Evolutionary conservation across 2,329 filamentous ascomycete species (phyloP).

Genomic region (Pseudogymnoascus verrucosus): DNA sequence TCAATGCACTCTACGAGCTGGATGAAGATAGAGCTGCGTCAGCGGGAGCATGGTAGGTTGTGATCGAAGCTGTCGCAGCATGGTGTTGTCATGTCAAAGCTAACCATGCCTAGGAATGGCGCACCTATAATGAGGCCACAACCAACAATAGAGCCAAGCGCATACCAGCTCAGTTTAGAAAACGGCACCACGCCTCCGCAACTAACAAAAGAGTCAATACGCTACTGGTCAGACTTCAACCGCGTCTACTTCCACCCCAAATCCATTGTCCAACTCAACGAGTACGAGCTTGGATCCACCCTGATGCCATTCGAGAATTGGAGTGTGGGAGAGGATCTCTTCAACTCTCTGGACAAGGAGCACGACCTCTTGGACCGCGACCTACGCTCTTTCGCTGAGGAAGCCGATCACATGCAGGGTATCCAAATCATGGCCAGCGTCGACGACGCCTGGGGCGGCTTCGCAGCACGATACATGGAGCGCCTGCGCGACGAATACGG

Average conservation of each 20-base stretch:
- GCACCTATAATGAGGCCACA: conserved; percentile 61
- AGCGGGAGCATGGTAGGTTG: conserved; percentile 33
- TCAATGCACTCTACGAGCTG: conserved; percentile 70
- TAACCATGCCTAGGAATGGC: conserved; percentile 47
- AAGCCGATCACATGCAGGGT: conserved; percentile 86
- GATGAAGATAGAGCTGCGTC: conserved; percentile 25
- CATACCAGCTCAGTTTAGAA: conserved; percentile 76
- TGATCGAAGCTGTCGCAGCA: not conserved
- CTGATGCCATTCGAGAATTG: conserved; percentile 78
- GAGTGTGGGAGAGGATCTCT: conserved; percentile 66
- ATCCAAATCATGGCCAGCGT: conserved; percentile 66
- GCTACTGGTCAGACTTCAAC: conserved; percentile 96
- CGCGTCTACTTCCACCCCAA: conserved; percentile 86
- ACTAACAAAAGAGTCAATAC: conserved; percentile 63
- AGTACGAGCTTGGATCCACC: conserved; percentile 75
- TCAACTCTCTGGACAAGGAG: conserved; percentile 63
- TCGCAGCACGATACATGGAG: conserved; percentile 65
- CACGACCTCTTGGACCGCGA: conserved; percentile 88
- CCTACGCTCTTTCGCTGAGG: conserved; percentile 78
- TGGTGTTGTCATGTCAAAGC: conserved; percentile 11
- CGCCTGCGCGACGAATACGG: conserved; percentile 82
- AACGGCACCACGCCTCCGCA: conserved; percentile 54
- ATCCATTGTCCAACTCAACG: conserved; percentile 77
- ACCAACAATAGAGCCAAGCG: conserved; percentile 56
- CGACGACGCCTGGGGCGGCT: conserved; percentile 78